These are phyloP conservation scores for Arachis hypogaea DNA, from an alignment of 306 rosid genomes.

Conservation along the genomic window DNA sequence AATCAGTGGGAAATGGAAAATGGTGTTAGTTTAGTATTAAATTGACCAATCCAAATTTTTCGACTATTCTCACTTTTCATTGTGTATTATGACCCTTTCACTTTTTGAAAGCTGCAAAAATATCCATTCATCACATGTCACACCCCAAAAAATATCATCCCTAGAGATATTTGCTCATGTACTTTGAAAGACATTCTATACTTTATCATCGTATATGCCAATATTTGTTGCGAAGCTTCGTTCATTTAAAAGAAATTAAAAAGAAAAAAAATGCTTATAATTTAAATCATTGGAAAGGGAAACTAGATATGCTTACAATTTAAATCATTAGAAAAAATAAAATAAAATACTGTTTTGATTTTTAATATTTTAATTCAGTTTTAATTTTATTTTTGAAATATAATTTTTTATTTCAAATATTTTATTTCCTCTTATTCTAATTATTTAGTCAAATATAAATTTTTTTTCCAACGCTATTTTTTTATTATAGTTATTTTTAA, in stretches of 20 bases:
- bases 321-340: not conserved
- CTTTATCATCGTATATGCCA: not conserved
- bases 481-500: no score
- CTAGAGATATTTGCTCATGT: not conserved
- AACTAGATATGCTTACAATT: not conserved
- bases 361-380: no score
- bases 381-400: no score
- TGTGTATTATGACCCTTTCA: slow-evolving; percentile 14
- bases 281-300: no score
- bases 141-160: slow-evolving; percentile 13
- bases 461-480: no score
- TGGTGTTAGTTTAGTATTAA: slow-evolving; percentile 30
- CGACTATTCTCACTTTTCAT: slow-evolving; percentile 6
- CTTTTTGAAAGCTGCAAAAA: slow-evolving; percentile 36
- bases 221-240: slow-evolving; percentile 4
- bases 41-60: slow-evolving; percentile 34
- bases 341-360: no score
- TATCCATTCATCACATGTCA: slow-evolving; percentile 8
- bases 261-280: no score
- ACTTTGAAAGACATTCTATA: slow-evolving; percentile 6
- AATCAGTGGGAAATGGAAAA: slow-evolving; percentile 32
- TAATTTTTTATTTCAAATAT: no score
- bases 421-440: no score
- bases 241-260: not conserved
- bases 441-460: no score